Evolutionary conservation across 2,329 filamentous ascomycete genomes (phyloP), one percentile per base, ranked within the genome.

Genomic region (Neofusicoccum sp.): DNA sequence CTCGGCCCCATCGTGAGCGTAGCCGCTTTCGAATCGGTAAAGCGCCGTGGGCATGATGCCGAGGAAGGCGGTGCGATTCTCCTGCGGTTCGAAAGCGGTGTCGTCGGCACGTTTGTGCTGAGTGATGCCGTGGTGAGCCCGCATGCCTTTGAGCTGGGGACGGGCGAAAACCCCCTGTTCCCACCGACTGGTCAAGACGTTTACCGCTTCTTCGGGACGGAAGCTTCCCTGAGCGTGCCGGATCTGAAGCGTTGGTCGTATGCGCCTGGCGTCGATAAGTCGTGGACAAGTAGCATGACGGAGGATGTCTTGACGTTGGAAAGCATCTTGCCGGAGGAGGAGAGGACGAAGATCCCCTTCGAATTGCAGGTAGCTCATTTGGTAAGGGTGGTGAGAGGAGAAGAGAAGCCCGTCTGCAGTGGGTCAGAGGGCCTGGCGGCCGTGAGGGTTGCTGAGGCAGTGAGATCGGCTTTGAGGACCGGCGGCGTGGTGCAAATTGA

Each of bases 1-100:
- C 77, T 86, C 28, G 83, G 83, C 0, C 78, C 81, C 0, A 81
- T 87, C 28, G 67, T 68, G 0, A 73, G 79, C 0, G 79, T 86
- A 0, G 78, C 81, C 34, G 83, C 81, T 0, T 80, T 86, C 64
- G 71, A 75, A 53, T 79, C 76, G 0, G 49, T 67, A 0, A 76
- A 79, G 0, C 78, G 79, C 34, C 75, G 84, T 0, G 71, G 73
- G 0, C 78, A 80, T 59, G 73, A 76, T 2, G 83, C 79, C 0
- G 83, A 86, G 61, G 84, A 87, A 65, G 83, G 84, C 1, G 82
- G 78, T 0, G 84, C 82, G 0, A 69, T 86, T 0, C 78, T 81
- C 0, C 65, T 86, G 12, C 72, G 77, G 0, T 87, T 86, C 65
- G 74, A 73, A 1, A 81, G 76, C 2, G 84, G 84, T 0, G 75